These are phyloP conservation scores for Phytophthora melonis DNA, from an alignment of 352 stramenopile genomes.

Conservation along the genomic window DNA sequence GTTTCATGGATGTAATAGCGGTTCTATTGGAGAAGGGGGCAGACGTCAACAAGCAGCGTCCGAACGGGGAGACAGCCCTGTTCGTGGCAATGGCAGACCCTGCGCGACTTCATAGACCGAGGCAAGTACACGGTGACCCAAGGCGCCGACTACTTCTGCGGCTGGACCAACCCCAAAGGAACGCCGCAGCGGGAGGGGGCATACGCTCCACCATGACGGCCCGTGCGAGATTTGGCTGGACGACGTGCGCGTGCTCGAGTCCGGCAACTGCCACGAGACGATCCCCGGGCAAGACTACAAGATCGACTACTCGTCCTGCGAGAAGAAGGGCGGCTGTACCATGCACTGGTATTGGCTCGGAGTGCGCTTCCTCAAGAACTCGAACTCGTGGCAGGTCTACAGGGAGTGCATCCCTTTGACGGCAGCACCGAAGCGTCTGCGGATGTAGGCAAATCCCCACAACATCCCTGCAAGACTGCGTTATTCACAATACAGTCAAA, in stretches of 20 bases:
- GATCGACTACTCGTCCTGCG: constrained; percentile 7
- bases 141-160: constrained; percentile 34
- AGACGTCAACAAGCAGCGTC: neutral
- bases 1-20: neutral
- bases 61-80: neutral
- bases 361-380: constrained; percentile 1
- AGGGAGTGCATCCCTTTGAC: neutral
- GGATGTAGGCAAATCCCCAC: neutral
- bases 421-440: neutral
- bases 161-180: constrained; percentile 27
- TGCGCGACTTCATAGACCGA: constrained; percentile 39
- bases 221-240: no score
- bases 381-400: neutral
- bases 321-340: constrained; percentile 3
- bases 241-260: constrained; percentile 23
- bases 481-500: no score
- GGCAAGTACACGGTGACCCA: constrained; percentile 32
- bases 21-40: constrained; percentile 8
- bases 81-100: constrained; percentile 24
- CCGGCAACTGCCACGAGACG: constrained; percentile 28
- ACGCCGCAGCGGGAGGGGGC: neutral
- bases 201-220: constrained; percentile 8
- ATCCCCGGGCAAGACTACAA: constrained; percentile 28
- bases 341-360: constrained; percentile 4
- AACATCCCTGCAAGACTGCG: no score